Percentiles rank a stretch among this genome's conserved stretches.
phyloP scores from a whole-genome alignment of 148 eudicot species.

The Silene uniflora region DNA sequence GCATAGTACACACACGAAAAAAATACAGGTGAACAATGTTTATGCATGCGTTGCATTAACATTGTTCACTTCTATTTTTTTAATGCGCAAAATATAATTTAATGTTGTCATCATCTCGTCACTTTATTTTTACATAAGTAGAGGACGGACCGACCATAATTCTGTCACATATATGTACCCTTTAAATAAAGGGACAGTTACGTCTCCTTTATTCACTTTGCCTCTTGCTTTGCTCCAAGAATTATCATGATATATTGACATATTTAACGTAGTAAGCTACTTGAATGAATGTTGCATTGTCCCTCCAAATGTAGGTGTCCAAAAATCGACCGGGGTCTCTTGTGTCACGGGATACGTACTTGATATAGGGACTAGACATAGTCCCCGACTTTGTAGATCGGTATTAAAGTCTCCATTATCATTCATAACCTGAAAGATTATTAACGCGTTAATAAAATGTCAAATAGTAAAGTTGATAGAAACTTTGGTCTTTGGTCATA shows the following conservation, averaged over 20 bases:
- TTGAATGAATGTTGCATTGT: conserved; percentile 40
- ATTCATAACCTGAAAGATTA: conserved; percentile 31
- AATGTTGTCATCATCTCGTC: no score
- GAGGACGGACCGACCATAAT: conserved; percentile 18
- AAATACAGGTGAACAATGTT: no score
- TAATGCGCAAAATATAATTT: no score
- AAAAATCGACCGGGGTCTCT: conserved; percentile 71
- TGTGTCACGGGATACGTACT: conserved; percentile 71
- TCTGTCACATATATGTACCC: neutral
- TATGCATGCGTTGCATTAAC: no score
- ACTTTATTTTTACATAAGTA: no score
- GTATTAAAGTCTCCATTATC: conserved; percentile 25
- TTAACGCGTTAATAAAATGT: neutral
- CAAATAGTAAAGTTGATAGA: no score
- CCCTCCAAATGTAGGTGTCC: conserved; percentile 85
- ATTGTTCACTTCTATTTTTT: no score
- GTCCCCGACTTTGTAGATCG: conserved; percentile 68
- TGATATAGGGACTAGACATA: conserved; percentile 84
- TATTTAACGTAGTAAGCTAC: conserved; percentile 24
- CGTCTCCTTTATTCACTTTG: conserved; percentile 3
- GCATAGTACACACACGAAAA: no score
- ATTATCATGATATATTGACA: conserved; percentile 4
- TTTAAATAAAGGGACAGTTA: neutral
- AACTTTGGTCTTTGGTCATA: no score
- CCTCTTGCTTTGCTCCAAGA: conserved; percentile 20